Base-by-base conservation (phyloP, 371 early-diverging fungal species). In the Caulochytrium protostelioides region DNA sequence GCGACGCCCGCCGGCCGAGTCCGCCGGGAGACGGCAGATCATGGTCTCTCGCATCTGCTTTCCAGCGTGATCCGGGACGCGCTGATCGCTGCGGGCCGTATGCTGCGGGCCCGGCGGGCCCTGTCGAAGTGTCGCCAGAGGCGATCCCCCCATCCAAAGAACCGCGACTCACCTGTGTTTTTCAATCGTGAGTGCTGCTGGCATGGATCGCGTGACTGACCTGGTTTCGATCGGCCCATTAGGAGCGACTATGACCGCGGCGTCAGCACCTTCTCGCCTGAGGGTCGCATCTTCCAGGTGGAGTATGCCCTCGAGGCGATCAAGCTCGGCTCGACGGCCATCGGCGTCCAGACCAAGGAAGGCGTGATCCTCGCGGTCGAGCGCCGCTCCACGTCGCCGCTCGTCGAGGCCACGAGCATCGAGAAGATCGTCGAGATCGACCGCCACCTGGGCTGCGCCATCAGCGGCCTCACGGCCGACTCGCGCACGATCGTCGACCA, bases 251-350 rank as follows among this genome's bases (percentile, higher is more conserved):
- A 92, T 63, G 94, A 92, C 62, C 79, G 92, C 44, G 97, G 97
- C 34, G 97, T 94, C 43, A 94, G 91, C 60, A 95, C 95, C 28
- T 95, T 95, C 60, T 87, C 87, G 24, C 97, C 97, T 34, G 97
- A 97, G 59, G 97, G 97, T 35, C 84, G 95, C 44, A 69, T 94
- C 37, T 94, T 92, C 73, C 97, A 97, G 55, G 97, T 97, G 38
- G 95, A 97, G 63, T 97, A 97, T 53, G 97, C 95, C 38, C 83
- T 92, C 46, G 95, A 95, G 54, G 94, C 97, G 38, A 92, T 95
- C 65, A 94, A 95, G 87, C 73, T 91, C 16, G 97, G 95, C 20
- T 84, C 92, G 9, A 95, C 94, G 10, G 89, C 91, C 12, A 79
- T 95, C 34, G 97, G 97, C 19, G 85, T 95, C 52, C 81, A 87